A percentile compares a stretch with the other conserved stretches of the same genome.
Evolutionary conservation across 768 basidiomycete genomes (phyloP).

Genomic region (Boletus tomentosulus): DNA sequence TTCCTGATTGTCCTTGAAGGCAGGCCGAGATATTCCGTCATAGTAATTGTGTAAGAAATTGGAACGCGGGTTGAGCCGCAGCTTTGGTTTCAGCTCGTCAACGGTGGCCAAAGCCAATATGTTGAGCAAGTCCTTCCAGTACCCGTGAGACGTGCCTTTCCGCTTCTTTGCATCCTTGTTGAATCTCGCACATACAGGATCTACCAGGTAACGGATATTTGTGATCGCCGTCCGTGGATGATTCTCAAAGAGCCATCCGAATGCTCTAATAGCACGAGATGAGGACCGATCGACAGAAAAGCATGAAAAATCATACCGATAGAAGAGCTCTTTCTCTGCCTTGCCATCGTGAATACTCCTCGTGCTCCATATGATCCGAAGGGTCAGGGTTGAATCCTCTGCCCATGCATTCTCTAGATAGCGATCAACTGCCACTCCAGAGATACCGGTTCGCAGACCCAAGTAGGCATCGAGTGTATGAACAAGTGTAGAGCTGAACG

Average conservation of each 20-base stretch:
- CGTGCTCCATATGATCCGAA: constrained; percentile 63
- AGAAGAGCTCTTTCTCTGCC: constrained; percentile 56
- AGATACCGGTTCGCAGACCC: constrained; percentile 29
- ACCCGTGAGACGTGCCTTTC: constrained; percentile 46
- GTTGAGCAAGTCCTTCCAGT: constrained; percentile 74
- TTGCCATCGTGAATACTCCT: constrained; percentile 72
- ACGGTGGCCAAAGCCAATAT: constrained; percentile 57
- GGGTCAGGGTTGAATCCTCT: constrained; percentile 53
- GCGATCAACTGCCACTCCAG: constrained; percentile 23
- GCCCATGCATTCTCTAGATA: constrained; percentile 51
- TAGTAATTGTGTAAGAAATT: constrained; percentile 26
- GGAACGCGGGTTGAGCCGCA: constrained; percentile 3
- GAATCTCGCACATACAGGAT: constrained; percentile 41
- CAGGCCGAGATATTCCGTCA: constrained; percentile 24
- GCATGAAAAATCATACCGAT: constrained; percentile 35
- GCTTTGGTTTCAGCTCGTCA: constrained; percentile 39
- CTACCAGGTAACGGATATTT: constrained; percentile 53
- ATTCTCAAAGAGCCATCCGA: constrained; percentile 64
- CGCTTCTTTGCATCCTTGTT: not conserved
- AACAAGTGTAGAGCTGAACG: constrained; percentile 48
- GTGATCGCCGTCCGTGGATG: constrained; percentile 67
- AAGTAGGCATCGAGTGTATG: constrained; percentile 57
- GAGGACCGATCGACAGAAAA: not conserved
- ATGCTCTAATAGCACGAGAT: constrained; percentile 35
- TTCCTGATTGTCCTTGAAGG: constrained; percentile 17